These are phyloP conservation scores for Teunomyces gatunensis DNA, from an alignment of 805 yeast species.

Conservation along the genomic window DNA sequence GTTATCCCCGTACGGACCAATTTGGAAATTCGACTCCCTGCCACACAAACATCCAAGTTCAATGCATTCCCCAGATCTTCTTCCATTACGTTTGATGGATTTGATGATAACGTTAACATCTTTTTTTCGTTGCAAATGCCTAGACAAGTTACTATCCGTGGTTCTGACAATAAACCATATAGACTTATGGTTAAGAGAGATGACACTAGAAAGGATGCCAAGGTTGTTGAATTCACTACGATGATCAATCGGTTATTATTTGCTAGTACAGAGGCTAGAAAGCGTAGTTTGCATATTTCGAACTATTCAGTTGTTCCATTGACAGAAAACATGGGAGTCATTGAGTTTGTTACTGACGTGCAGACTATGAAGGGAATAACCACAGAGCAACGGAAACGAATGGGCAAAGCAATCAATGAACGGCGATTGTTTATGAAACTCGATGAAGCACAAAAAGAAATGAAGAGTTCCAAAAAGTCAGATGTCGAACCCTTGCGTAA, in stretches of 20 bases:
- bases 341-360: constrained; percentile 84
- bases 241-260: constrained; percentile 74
- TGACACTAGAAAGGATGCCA: constrained; percentile 93
- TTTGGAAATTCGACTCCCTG: constrained; percentile 64
- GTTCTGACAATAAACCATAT: constrained; percentile 74
- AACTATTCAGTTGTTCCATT: constrained; percentile 89
- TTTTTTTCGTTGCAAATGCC: constrained; percentile 87
- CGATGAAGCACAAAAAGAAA: constrained; percentile 22
- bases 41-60: constrained; percentile 35
- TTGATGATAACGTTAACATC: constrained; percentile 67
- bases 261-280: constrained; percentile 67
- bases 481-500: constrained; percentile 14
- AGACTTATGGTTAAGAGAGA: constrained; percentile 82
- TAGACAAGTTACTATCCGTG: constrained; percentile 67
- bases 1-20: constrained; percentile 76
- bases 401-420: constrained; percentile 19
- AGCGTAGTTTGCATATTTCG: constrained; percentile 65
- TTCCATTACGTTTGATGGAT: constrained; percentile 51
- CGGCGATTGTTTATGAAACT: constrained; percentile 23
- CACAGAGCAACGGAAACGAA: constrained; percentile 19
- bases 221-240: constrained; percentile 86
- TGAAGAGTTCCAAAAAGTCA: constrained; percentile 14
- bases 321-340: constrained; percentile 82
- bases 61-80: constrained; percentile 46
- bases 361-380: constrained; percentile 64